A percentile compares a stretch with the other conserved stretches of the same genome.
Evolutionary conservation across 2,329 filamentous ascomycete genomes (phyloP).

Genomic region (Beauveria caledonica): DNA sequence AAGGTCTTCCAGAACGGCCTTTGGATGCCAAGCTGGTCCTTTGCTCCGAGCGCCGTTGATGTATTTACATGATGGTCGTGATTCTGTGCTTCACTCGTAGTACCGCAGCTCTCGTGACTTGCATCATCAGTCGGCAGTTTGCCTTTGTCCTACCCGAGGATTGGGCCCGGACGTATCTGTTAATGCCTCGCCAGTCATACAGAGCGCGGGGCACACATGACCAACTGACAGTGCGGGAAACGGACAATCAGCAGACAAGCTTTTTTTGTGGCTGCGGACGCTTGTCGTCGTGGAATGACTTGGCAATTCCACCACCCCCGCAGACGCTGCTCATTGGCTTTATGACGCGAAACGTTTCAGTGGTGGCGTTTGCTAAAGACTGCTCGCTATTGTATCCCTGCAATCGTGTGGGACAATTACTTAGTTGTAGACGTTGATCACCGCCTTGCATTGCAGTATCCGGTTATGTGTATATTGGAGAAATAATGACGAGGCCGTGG

Average conservation of each 20-base stretch:
- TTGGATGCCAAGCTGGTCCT: too few relatives aligned
- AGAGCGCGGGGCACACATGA: not conserved
- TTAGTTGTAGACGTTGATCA: not conserved
- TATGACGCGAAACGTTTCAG: not conserved
- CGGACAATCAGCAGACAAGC: constrained; percentile 1
- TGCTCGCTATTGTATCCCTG: not conserved
- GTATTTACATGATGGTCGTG: too few relatives aligned
- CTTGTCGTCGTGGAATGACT: not conserved
- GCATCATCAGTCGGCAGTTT: not conserved
- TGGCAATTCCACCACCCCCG: not conserved
- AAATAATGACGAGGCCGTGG: too few relatives aligned
- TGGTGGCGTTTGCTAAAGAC: not conserved
- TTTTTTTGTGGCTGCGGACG: constrained; percentile 4
- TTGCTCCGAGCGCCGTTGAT: too few relatives aligned
- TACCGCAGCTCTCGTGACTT: not conserved
- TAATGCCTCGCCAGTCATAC: not conserved
- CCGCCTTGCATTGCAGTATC: too few relatives aligned
- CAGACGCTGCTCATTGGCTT: not conserved
- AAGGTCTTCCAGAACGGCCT: too few relatives aligned
- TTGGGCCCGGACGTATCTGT: not conserved
- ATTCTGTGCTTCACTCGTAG: too few relatives aligned
- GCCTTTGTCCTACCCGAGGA: not conserved
- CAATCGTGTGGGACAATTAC: not conserved
- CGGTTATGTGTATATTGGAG: too few relatives aligned
- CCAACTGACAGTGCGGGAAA: not conserved